Evolutionary conservation across 345 rosid genomes (phyloP).

Genomic region (Citrus medica): DNA sequence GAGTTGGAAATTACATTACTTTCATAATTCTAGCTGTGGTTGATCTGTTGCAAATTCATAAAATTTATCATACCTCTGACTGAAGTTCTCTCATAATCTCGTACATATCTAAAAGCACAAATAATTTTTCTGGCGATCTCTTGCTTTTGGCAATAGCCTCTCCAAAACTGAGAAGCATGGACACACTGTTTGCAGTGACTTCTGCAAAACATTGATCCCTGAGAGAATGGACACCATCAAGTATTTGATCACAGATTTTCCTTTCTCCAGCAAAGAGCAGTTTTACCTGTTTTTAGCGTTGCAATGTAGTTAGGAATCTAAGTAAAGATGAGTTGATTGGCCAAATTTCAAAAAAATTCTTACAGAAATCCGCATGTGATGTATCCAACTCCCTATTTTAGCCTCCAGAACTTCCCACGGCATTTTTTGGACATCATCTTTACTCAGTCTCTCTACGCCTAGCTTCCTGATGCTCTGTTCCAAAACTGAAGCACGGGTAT

Average conservation of each 20-base stretch:
- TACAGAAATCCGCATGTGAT: slow-evolving; percentile 93
- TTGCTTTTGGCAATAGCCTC: slow-evolving; percentile 97
- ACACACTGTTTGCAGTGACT: slow-evolving; percentile 73
- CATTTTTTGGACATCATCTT: slow-evolving; percentile 97
- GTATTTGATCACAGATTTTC: slow-evolving; percentile 85
- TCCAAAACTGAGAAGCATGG: slow-evolving; percentile 88
- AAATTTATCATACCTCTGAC: slow-evolving; percentile 61
- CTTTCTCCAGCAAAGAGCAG: slow-evolving; percentile 82
- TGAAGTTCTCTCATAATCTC: slow-evolving; percentile 97
- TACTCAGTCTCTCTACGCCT: slow-evolving; percentile 92
- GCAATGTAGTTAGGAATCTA: not conserved
- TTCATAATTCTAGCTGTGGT: slow-evolving; percentile 9
- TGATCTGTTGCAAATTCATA: not conserved
- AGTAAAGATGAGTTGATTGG: not conserved
- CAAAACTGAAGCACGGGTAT: slow-evolving; percentile 77
- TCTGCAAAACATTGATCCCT: slow-evolving; percentile 88
- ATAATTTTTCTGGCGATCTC: slow-evolving; percentile 92
- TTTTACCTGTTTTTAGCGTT: slow-evolving; percentile 66
- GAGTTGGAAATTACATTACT: not conserved
- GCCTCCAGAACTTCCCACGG: slow-evolving; percentile 99
- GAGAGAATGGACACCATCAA: slow-evolving; percentile 65
- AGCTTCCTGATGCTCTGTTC: slow-evolving; percentile 87
- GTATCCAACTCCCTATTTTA: slow-evolving; percentile 96
- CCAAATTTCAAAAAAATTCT: slow-evolving; percentile 19
- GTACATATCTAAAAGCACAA: slow-evolving; percentile 93